These are phyloP conservation scores for Suillus decipiens DNA, from an alignment of 768 basidiomycete genomes.

Conservation along the genomic window DNA sequence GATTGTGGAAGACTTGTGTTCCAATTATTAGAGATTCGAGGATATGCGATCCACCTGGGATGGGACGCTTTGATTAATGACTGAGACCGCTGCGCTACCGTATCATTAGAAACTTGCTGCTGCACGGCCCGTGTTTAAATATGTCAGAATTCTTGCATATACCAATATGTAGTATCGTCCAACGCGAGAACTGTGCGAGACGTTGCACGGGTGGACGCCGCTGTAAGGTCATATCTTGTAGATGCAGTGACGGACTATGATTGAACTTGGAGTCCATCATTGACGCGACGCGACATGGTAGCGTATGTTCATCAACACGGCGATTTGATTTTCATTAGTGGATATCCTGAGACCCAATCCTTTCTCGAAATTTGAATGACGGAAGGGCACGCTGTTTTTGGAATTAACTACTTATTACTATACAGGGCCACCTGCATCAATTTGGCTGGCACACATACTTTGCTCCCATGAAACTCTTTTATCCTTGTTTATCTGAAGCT, in stretches of 20 bases:
- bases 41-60: neutral
- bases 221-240: neutral
- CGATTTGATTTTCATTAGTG: neutral
- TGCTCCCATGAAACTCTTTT: slow-evolving; percentile 58
- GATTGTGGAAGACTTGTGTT: slow-evolving; percentile 40
- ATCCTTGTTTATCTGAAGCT: slow-evolving; percentile 61
- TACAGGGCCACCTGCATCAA: neutral
- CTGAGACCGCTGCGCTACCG: neutral
- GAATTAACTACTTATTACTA: neutral
- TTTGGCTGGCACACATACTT: neutral
- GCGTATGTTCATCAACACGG: neutral
- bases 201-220: neutral
- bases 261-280: neutral
- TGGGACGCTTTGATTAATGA: neutral
- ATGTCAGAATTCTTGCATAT: neutral
- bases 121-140: neutral
- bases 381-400: neutral
- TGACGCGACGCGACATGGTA: neutral
- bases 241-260: neutral
- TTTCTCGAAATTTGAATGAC: neutral
- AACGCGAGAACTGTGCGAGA: neutral
- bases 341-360: neutral
- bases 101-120: neutral
- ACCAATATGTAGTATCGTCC: neutral
- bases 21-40: neutral